A percentile compares a stretch with the other conserved stretches of the same genome.
phyloP scores from a whole-genome alignment of 352 stramenopile genomes.

The Poterioochromonas sp. region DNA sequence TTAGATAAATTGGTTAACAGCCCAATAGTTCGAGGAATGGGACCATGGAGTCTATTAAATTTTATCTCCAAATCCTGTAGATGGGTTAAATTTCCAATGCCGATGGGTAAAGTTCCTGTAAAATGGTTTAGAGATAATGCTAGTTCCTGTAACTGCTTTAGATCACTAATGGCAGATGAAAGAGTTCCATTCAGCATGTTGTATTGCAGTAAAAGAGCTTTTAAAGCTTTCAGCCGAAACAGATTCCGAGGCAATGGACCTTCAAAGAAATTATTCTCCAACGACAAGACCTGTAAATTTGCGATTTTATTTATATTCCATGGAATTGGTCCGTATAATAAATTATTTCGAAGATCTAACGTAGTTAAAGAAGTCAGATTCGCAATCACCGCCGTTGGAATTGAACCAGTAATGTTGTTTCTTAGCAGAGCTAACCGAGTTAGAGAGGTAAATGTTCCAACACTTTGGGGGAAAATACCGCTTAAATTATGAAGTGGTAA shows the following conservation, averaged over 20 bases:
- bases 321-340: neutral
- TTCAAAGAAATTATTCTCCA: neutral
- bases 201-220: neutral
- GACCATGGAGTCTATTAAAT: no score
- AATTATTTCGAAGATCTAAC: neutral
- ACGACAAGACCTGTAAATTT: neutral
- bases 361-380: neutral
- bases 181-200: neutral
- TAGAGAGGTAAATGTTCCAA: no score
- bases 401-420: neutral
- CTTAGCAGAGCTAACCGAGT: neutral
- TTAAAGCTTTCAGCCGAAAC: neutral
- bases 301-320: neutral
- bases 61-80: no score
- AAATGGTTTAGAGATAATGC: neutral
- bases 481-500: neutral
- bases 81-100: neutral
- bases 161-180: neutral
- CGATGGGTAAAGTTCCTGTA: neutral
- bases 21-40: no score
- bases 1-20: no score
- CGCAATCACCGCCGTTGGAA: neutral
- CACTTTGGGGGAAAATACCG: no score
- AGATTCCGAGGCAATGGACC: neutral
- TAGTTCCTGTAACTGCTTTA: neutral